Evolutionary conservation across 2,329 filamentous ascomycete genomes (phyloP).

Genomic region (Tolypocladium pustulatum): DNA sequence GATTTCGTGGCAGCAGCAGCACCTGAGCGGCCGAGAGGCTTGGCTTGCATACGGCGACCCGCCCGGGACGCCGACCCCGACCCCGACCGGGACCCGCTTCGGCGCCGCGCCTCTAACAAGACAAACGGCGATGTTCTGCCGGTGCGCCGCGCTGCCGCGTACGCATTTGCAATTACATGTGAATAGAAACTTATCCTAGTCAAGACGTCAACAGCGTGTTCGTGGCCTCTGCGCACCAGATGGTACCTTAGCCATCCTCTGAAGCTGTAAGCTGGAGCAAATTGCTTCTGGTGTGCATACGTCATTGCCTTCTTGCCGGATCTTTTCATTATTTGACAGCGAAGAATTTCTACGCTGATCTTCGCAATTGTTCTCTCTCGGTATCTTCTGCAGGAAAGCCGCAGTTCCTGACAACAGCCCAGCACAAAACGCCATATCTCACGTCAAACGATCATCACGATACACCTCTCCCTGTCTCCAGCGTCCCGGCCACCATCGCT

Average conservation of each 20-base stretch:
- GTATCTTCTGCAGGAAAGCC: neutral
- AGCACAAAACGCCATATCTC: neutral
- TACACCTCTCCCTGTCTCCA: neutral
- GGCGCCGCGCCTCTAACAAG: neutral
- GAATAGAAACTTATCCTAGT: neutral
- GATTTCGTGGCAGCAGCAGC: neutral
- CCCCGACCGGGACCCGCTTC: neutral
- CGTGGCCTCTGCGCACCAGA: too few species aligned
- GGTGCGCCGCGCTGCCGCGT: neutral
- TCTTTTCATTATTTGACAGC: too few species aligned
- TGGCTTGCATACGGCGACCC: neutral
- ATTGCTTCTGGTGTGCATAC: neutral
- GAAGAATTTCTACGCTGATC: too few species aligned
- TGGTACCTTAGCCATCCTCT: neutral
- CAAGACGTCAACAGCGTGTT: neutral
- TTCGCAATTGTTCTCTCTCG: too few species aligned
- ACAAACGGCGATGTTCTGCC: neutral
- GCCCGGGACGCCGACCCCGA: neutral
- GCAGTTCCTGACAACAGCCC: neutral
- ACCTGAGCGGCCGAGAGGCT: neutral
- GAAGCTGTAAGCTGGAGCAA: neutral
- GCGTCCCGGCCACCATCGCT: neutral
- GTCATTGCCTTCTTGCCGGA: too few species aligned
- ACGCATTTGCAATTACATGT: neutral
- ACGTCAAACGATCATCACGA: too few species aligned